Base-by-base conservation (phyloP, 305 asterid genomes). In the Fraxinus nigra region DNA sequence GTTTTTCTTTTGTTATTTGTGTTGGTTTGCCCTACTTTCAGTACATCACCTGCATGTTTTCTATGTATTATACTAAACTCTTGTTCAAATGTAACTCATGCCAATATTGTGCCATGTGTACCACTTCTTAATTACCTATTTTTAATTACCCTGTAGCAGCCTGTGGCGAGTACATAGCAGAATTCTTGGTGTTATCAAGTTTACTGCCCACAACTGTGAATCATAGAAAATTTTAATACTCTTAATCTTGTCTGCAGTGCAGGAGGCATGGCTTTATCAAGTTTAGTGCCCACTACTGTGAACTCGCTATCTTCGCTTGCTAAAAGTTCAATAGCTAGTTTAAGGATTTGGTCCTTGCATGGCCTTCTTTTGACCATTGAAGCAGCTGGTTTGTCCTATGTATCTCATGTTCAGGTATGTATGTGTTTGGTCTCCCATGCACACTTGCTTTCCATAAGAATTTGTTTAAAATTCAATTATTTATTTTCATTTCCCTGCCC, bases 211-310 rank as follows among this genome's bases (percentile, higher is more conserved):
- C 69, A 59, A 59, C 69, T 59, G 76, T 61, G 75, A 84, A 79
- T 83, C 80, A 72, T 79, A 59, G 79, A 85, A 75, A 83, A 72
- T 79, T 79, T 85, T 80, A 82, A 72, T 87, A 78, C 82, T 43
- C 48, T 87, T 75, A 59, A 81, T 90, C 80, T 87, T 87, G 86
- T 79, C 85, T 90, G 85, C 98, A 97, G 99, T 85, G 99, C 99
- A 84, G 99, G 99, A 88, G 99, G 98, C 86, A 97, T 97, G 95
- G 98, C 99, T 59, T 85, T 97, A 92, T 94, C 99, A 86, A 97
- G 93, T 89, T 88, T 97, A 90, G 98, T 94, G 84, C 99, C 99
- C 79, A 92, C 90, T 76, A 94, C 99, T 72, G 99, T 97, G 82
- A 93, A 92, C 89, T 90, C 85, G 67, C 87, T 94, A 81, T 92